Evolutionary conservation across 495 filamentous ascomycete species (phyloP).

Genomic region (Tricharina praecox): DNA sequence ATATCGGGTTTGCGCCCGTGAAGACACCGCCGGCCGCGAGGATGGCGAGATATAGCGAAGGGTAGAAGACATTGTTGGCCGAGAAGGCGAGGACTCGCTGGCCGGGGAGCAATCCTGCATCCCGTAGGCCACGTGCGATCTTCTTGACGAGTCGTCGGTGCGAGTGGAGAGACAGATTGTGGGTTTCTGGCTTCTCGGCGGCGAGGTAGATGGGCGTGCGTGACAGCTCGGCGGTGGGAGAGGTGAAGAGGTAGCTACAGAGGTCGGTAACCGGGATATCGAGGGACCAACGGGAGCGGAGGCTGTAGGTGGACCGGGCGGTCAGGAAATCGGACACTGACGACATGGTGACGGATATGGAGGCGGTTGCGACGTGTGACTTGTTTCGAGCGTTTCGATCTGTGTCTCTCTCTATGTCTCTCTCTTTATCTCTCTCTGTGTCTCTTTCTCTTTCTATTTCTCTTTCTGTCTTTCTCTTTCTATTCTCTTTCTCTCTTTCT

Average conservation of each 20-base stretch:
- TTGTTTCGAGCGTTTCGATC: no score
- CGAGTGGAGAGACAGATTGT: constrained; percentile 37
- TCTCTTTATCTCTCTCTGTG: no score
- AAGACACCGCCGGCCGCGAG: constrained; percentile 68
- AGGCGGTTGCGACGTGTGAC: no score
- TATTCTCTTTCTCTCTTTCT: no score
- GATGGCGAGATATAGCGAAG: constrained; percentile 52
- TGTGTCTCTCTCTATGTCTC: no score
- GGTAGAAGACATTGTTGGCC: constrained; percentile 56
- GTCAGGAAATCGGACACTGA: background rate
- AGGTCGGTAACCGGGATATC: constrained; percentile 17
- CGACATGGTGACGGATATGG: background rate
- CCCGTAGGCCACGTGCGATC: constrained; percentile 50
- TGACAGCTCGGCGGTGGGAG: constrained; percentile 11
- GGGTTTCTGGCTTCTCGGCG: constrained; percentile 37
- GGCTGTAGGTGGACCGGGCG: background rate
- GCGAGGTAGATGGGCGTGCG: constrained; percentile 37
- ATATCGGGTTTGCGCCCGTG: constrained; percentile 63
- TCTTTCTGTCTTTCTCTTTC: no score
- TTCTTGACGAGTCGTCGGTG: constrained; percentile 57
- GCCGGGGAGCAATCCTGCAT: constrained; percentile 45
- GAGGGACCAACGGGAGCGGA: constrained; percentile 17
- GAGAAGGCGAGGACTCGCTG: constrained; percentile 62
- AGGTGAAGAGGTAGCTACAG: constrained; percentile 15
- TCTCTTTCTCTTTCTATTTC: no score